Percentiles rank a stretch among this genome's conserved stretches.
Conservation (phyloP, 768 basidiomycete species). For the Phlebiopsis flavidoalba region DNA sequence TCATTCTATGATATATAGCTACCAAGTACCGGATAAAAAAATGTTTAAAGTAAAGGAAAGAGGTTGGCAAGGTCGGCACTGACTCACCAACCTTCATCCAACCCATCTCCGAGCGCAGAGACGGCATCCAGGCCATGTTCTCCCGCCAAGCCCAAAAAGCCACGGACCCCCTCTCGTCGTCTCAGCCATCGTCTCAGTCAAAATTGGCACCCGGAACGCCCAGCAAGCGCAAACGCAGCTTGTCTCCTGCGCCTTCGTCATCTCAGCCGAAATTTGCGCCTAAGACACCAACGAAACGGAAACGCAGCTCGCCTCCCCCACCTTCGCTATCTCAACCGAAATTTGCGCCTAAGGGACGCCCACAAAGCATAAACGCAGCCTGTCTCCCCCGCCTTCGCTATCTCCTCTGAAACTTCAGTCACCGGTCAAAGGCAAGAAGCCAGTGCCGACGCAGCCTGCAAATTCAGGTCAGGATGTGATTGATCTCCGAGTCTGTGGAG, state of each 20-base stretch:
- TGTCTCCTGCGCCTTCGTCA: constrained; percentile 6
- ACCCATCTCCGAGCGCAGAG: constrained; percentile 72
- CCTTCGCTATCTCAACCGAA: background rate
- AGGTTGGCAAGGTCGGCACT: constrained; percentile 86
- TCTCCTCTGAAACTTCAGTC: background rate
- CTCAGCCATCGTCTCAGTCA: background rate
- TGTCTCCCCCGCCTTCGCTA: too few relatives aligned
- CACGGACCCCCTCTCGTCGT: background rate
- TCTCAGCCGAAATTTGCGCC: background rate
- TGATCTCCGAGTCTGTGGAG: background rate
- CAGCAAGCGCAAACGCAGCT: constrained; percentile 26
- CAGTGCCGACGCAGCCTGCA: background rate
- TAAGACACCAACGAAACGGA: background rate
- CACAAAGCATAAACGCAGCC: background rate
- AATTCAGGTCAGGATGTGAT: background rate
- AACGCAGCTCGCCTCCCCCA: background rate
- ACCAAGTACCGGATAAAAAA: too few relatives aligned
- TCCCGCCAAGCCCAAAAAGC: constrained; percentile 43
- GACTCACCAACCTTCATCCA: constrained; percentile 81
- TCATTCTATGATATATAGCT: too few relatives aligned
- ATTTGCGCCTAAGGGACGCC: background rate
- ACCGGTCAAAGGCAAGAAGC: background rate
- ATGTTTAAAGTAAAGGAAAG: too few relatives aligned
- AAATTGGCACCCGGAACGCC: background rate
- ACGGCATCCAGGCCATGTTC: constrained; percentile 85